phyloP scores from a whole-genome alignment of 2,329 filamentous ascomycete genomes.

The Calonectria hawksworthii region DNA sequence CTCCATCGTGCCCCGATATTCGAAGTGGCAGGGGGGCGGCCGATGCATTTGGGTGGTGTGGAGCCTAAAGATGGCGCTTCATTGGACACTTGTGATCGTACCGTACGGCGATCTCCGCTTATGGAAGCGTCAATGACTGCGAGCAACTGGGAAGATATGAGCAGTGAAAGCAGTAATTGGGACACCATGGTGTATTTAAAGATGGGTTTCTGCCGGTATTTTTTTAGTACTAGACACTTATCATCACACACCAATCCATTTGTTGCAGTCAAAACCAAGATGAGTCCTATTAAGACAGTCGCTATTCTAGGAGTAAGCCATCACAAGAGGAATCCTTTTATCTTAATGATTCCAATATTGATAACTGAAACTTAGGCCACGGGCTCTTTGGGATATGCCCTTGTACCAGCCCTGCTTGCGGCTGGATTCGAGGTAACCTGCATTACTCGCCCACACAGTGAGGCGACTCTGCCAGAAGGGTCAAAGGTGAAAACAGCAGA shows the following conservation, averaged over 20 bases:
- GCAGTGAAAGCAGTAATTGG: neutral
- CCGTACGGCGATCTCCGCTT: neutral
- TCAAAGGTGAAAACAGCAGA: neutral
- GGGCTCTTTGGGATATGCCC: neutral
- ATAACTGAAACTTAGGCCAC: neutral
- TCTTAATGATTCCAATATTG: neutral
- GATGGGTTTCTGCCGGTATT: too few species aligned
- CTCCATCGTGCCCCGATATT: neutral
- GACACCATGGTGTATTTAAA: neutral
- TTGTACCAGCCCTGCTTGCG: neutral
- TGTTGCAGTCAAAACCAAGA: neutral
- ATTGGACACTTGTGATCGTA: neutral
- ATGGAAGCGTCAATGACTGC: neutral
- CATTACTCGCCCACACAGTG: neutral
- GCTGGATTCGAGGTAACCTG: neutral
- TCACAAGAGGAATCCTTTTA: neutral
- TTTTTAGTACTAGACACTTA: neutral
- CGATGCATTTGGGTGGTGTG: slow-evolving; percentile 8
- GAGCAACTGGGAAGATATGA: neutral
- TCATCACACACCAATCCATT: neutral
- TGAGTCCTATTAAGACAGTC: neutral
- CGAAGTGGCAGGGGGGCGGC: neutral
- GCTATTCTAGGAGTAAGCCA: neutral
- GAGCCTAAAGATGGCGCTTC: neutral
- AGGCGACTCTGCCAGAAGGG: neutral